Conservation (phyloP, 1,284 basidiomycete species). For the Meira miltonrushii region DNA sequence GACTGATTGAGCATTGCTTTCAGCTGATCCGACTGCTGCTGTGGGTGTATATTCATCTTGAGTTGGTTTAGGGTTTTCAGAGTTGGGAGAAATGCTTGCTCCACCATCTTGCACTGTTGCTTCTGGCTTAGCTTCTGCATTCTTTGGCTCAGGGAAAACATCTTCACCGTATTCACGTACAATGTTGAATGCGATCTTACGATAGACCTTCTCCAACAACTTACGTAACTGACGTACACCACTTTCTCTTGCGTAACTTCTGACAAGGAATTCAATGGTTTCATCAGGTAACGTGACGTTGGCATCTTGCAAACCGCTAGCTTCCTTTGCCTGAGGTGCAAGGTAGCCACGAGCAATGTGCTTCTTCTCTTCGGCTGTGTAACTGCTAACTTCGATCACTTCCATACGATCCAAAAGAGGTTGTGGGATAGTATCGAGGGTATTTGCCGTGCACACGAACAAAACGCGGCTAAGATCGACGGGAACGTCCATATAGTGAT, state of each 20-base stretch:
- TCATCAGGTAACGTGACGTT: conserved; percentile 45
- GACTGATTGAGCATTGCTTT: conserved; percentile 50
- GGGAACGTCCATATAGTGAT: conserved; percentile 96
- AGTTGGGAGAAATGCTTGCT: neutral
- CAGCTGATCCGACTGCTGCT: conserved; percentile 18
- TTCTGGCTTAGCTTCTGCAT: conserved; percentile 51
- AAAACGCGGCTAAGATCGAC: conserved; percentile 92
- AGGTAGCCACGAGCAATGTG: conserved; percentile 88
- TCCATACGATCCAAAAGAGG: conserved; percentile 87
- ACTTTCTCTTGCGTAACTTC: conserved; percentile 94
- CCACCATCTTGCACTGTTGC: neutral
- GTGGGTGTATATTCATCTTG: conserved; percentile 8
- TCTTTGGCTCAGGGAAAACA: conserved; percentile 66
- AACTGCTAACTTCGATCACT: conserved; percentile 78
- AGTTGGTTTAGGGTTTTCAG: conserved; percentile 5
- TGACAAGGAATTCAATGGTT: conserved; percentile 83
- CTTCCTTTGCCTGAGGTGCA: conserved; percentile 87
- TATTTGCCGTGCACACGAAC: conserved; percentile 79
- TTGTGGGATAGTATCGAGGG: conserved; percentile 87
- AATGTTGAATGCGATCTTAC: conserved; percentile 90
- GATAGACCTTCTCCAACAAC: conserved; percentile 72
- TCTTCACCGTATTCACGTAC: conserved; percentile 87
- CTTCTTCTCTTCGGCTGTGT: conserved; percentile 93
- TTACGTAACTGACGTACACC: conserved; percentile 58
- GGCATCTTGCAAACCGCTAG: conserved; percentile 65